A percentile compares a stretch with the other conserved stretches of the same genome.
Conservation (phyloP, 345 rosid genomes). For the Raphanus raphanistrum region DNA sequence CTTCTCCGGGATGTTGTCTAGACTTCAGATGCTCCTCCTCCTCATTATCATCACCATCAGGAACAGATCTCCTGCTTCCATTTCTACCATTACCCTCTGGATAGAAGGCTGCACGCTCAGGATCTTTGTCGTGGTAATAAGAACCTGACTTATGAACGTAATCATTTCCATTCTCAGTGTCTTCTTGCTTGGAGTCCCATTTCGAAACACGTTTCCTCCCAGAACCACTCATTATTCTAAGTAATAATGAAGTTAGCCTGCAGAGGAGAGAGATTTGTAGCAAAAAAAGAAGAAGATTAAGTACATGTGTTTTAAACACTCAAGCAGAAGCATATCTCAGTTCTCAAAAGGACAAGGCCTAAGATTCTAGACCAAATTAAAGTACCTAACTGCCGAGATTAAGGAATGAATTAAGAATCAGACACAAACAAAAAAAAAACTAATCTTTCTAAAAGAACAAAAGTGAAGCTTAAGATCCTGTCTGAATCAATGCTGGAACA, state of each 20-base stretch:
- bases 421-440: not conserved
- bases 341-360: not conserved
- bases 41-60: conserved; percentile 41
- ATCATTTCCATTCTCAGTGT: conserved; percentile 42
- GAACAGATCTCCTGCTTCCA: conserved; percentile 51
- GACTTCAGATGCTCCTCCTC: conserved; percentile 36
- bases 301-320: not conserved
- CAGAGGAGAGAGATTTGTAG: not conserved
- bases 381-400: not conserved
- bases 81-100: conserved; percentile 48
- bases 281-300: not conserved
- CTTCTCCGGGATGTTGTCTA: conserved; percentile 50
- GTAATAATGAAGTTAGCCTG: not conserved
- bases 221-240: conserved; percentile 62
- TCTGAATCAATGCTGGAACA: conserved; percentile 12
- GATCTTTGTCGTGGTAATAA: conserved; percentile 50
- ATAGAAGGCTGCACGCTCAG: conserved; percentile 49
- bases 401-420: not conserved
- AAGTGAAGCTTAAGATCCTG: conserved; percentile 11
- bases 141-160: conserved; percentile 49
- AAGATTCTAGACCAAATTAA: not conserved
- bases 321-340: not conserved
- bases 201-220: conserved; percentile 66
- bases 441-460: not conserved
- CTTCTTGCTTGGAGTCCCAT: conserved; percentile 79